A percentile compares a stretch with the other conserved stretches of the same genome.
These are phyloP conservation scores for Plasmodium ovale DNA, from an alignment of 169 alveolate genomes.

Conservation along the genomic window DNA sequence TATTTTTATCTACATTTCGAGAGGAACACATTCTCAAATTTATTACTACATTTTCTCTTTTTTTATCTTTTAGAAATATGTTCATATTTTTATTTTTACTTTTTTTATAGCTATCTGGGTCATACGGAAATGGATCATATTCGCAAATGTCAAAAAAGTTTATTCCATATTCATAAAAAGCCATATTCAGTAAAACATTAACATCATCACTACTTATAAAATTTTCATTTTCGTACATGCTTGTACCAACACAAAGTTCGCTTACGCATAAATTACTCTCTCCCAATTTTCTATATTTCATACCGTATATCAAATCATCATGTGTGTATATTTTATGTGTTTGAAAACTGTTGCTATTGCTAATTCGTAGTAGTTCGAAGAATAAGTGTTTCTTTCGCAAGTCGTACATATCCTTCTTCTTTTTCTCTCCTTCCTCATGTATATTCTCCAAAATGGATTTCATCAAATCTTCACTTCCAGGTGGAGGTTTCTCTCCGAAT, in stretches of 20 bases:
- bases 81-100: slow-evolving; percentile 84
- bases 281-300: slow-evolving; percentile 82
- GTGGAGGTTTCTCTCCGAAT: slow-evolving; percentile 58
- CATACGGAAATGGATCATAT: slow-evolving; percentile 88
- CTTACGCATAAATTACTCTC: slow-evolving; percentile 85
- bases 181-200: slow-evolving; percentile 82
- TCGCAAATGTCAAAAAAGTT: slow-evolving; percentile 88
- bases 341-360: slow-evolving; percentile 49
- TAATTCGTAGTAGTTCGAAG: slow-evolving; percentile 50
- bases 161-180: slow-evolving; percentile 86
- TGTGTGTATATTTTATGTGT: slow-evolving; percentile 69
- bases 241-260: slow-evolving; percentile 86
- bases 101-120: slow-evolving; percentile 83
- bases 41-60: slow-evolving; percentile 77
- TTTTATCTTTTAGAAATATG: slow-evolving; percentile 73
- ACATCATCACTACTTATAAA: slow-evolving; percentile 86
- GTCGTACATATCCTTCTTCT: neutral
- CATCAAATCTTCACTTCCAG: slow-evolving; percentile 57
- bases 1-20: slow-evolving; percentile 75
- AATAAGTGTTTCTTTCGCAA: slow-evolving; percentile 43
- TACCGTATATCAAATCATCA: slow-evolving; percentile 76
- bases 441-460: slow-evolving; percentile 21
- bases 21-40: slow-evolving; percentile 80
- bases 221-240: slow-evolving; percentile 84
- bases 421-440: neutral